phyloP scores from a whole-genome alignment of 2,329 filamentous ascomycete genomes.

The Cadophora luteo-olivacea region DNA sequence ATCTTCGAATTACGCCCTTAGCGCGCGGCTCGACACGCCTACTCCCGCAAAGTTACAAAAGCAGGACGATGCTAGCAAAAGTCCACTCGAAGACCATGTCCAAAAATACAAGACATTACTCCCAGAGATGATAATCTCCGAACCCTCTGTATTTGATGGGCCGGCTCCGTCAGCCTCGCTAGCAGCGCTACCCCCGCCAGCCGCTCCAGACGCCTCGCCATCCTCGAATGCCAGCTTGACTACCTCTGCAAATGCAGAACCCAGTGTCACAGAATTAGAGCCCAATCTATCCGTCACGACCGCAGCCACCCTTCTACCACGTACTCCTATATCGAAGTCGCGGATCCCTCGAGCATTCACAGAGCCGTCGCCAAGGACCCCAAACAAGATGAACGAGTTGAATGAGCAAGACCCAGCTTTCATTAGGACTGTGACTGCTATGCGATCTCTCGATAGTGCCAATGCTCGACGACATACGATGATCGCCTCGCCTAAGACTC shows the following conservation, averaged over 20 bases:
- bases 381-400: conserved; percentile 34
- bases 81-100: not conserved
- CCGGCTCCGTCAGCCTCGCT: too few relatives aligned
- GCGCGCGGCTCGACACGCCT: not conserved
- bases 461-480: not conserved
- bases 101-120: conserved; percentile 6
- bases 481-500: conserved; percentile 7
- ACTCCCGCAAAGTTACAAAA: not conserved
- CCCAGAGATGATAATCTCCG: conserved; percentile 5
- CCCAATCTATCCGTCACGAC: not conserved
- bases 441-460: conserved; percentile 21
- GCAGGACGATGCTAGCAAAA: not conserved
- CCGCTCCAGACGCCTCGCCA: too few relatives aligned
- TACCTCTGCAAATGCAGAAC: not conserved
- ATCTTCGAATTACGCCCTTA: conserved; percentile 10
- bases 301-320: conserved; percentile 1
- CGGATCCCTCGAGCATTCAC: conserved; percentile 4
- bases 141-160: not conserved
- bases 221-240: too few relatives aligned
- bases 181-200: too few relatives aligned
- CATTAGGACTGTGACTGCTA: conserved; percentile 29
- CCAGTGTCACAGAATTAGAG: too few relatives aligned
- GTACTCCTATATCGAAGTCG: conserved; percentile 3
- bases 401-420: conserved; percentile 38
- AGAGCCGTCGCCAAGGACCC: conserved; percentile 21